Conservation (phyloP, 495 filamentous ascomycete species). For the Neurospora africana region DNA sequence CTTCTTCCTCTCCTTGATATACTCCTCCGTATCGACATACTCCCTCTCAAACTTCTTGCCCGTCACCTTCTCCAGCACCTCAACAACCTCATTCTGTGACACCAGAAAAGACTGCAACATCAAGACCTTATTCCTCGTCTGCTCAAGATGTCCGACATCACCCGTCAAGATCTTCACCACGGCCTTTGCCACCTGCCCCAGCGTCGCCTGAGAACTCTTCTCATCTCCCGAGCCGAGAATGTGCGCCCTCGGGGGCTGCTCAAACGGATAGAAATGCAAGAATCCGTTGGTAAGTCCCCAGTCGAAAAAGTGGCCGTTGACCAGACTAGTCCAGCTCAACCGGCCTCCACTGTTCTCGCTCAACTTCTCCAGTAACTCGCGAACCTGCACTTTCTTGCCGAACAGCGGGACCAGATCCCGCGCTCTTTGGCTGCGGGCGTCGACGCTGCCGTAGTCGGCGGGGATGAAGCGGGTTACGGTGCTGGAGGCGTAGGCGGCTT, state of each 20-base stretch:
- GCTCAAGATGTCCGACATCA: conserved; percentile 5
- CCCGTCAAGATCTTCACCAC: conserved; percentile 28
- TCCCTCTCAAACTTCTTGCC: conserved; percentile 17
- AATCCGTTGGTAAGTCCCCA: conserved; percentile 29
- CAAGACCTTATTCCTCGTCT: conserved; percentile 35
- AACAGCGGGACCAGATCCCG: conserved; percentile 26
- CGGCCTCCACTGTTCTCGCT: not conserved
- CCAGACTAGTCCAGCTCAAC: conserved; percentile 32
- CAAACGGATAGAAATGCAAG: conserved; percentile 27
- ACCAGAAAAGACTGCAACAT: conserved; percentile 34
- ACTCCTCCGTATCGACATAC: conserved; percentile 6
- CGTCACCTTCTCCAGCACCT: conserved; percentile 28
- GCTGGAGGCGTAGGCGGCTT: conserved; percentile 34
- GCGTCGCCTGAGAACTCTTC: conserved; percentile 27
- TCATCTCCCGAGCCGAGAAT: conserved; percentile 35
- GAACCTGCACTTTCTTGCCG: conserved; percentile 18
- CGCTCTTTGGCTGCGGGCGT: conserved; percentile 24
- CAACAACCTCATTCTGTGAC: conserved; percentile 36
- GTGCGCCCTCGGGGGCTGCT: conserved; percentile 13
- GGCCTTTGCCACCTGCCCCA: conserved; percentile 26
- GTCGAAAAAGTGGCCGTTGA: conserved; percentile 37
- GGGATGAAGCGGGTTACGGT: conserved; percentile 44
- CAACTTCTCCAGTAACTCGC: conserved; percentile 11
- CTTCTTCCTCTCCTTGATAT: conserved; percentile 10
- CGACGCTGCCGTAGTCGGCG: conserved; percentile 39